Evolutionary conservation across 345 rosid genomes (phyloP).

Genomic region (Psidium guajava): DNA sequence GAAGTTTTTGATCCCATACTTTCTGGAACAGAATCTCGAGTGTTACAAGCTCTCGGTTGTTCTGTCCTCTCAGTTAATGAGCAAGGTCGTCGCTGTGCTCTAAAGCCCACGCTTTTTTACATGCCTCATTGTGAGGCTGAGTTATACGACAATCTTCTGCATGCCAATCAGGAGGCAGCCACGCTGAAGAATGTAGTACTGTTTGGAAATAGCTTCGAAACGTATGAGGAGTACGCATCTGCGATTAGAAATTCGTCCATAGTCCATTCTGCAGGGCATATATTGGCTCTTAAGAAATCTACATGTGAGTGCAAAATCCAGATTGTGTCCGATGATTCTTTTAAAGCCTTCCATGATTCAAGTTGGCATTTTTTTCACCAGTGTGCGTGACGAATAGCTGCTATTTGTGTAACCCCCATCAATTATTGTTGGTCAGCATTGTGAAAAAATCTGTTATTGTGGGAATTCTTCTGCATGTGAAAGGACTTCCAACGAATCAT

Average conservation of each 20-base stretch:
- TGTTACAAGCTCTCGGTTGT: slow-evolving; percentile 59
- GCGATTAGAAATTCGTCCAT: slow-evolving; percentile 27
- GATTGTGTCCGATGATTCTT: slow-evolving; percentile 54
- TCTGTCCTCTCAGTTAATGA: slow-evolving; percentile 60
- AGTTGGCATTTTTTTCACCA: slow-evolving; percentile 87
- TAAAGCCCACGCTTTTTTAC: slow-evolving; percentile 62
- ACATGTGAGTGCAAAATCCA: slow-evolving; percentile 37
- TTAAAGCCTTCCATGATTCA: slow-evolving; percentile 73
- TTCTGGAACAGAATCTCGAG: slow-evolving; percentile 52
- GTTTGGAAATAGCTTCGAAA: slow-evolving; percentile 76
- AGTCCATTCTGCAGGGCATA: slow-evolving; percentile 23
- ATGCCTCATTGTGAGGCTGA: slow-evolving; percentile 92
- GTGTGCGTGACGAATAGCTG: slow-evolving; percentile 25
- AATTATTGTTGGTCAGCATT: not conserved
- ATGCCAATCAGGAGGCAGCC: slow-evolving; percentile 52
- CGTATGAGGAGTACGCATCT: slow-evolving; percentile 34
- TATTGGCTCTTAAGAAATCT: slow-evolving; percentile 34
- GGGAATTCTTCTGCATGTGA: not conserved
- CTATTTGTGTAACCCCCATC: slow-evolving; percentile 8
- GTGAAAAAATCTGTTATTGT: not conserved
- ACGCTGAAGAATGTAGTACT: slow-evolving; percentile 33
- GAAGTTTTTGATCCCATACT: slow-evolving; percentile 84
- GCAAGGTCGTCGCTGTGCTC: slow-evolving; percentile 55
- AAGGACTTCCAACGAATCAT: not conserved
- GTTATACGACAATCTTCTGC: slow-evolving; percentile 59